Evolutionary conservation across 1,284 basidiomycete species (phyloP).

Genomic region (Boletus sp.): DNA sequence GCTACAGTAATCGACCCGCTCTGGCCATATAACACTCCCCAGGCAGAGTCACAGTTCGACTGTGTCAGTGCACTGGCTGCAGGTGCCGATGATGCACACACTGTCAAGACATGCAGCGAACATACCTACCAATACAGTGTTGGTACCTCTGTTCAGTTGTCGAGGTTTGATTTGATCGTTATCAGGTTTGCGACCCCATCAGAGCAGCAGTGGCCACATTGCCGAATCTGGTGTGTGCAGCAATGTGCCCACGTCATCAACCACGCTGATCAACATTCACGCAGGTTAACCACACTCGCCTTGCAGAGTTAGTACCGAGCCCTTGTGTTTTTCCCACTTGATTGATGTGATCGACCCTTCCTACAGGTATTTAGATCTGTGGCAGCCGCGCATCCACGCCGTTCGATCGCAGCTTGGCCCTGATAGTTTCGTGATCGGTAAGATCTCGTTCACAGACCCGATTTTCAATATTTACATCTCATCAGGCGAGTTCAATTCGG

Average conservation of each 20-base stretch:
- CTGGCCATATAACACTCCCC: slow-evolving; percentile 44
- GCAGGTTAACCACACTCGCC: slow-evolving; percentile 54
- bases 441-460: not conserved
- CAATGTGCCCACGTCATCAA: not conserved
- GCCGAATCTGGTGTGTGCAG: not conserved
- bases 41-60: slow-evolving; percentile 47
- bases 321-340: not conserved
- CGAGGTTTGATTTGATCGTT: slow-evolving; percentile 6
- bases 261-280: not conserved
- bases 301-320: slow-evolving; percentile 43
- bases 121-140: slow-evolving; percentile 32
- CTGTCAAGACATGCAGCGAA: slow-evolving; percentile 31
- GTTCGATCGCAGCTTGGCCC: slow-evolving; percentile 49
- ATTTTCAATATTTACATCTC: not conserved
- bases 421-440: slow-evolving; percentile 51
- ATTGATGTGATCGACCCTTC: not conserved
- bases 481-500: slow-evolving; percentile 55
- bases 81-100: slow-evolving; percentile 44
- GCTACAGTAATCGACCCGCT: slow-evolving; percentile 55
- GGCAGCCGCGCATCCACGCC: slow-evolving; percentile 53
- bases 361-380: slow-evolving; percentile 52
- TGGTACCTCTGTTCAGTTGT: slow-evolving; percentile 19
- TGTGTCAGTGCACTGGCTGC: slow-evolving; percentile 51
- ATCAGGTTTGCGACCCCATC: slow-evolving; percentile 46
- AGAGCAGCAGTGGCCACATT: slow-evolving; percentile 50